These are phyloP conservation scores for Platanthera zijinensis DNA, from an alignment of 106 monocot genomes.

Conservation along the genomic window DNA sequence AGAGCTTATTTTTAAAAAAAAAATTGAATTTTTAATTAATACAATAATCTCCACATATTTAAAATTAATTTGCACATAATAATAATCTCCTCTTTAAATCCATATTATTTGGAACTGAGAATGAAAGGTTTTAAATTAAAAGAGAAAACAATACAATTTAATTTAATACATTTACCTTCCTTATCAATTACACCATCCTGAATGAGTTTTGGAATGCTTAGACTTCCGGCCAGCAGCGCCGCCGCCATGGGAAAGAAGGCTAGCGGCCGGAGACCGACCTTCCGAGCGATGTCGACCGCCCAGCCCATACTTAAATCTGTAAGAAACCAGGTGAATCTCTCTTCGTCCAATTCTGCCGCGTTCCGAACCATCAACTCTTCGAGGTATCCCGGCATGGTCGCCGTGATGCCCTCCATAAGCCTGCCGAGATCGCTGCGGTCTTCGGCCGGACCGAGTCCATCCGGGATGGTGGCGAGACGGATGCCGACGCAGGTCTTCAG, in stretches of 20 bases:
- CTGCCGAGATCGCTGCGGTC: slow-evolving; percentile 19
- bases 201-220: slow-evolving; percentile 27
- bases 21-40: no score
- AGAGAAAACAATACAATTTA: no score
- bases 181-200: slow-evolving; percentile 24
- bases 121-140: no score
- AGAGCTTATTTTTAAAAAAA: no score
- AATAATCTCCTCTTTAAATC: no score
- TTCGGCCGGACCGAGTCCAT: slow-evolving; percentile 20
- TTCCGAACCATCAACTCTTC: slow-evolving; percentile 23
- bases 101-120: not conserved
- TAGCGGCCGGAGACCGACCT: slow-evolving; percentile 11
- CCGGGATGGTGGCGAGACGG: slow-evolving; percentile 19
- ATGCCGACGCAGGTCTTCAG: not conserved
- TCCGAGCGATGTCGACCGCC: slow-evolving; percentile 24
- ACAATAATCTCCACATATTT: no score
- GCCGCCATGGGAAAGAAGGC: slow-evolving; percentile 27
- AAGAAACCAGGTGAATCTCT: slow-evolving; percentile 16
- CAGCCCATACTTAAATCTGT: slow-evolving; percentile 34
- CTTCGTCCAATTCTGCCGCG: not conserved
- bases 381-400: slow-evolving; percentile 7
- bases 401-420: not conserved
- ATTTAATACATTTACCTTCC: slow-evolving; percentile 4
- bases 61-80: no score
- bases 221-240: not conserved